Evolutionary conservation across 805 yeast species (phyloP).

Genomic region (Tetrapisispora phaffii): DNA sequence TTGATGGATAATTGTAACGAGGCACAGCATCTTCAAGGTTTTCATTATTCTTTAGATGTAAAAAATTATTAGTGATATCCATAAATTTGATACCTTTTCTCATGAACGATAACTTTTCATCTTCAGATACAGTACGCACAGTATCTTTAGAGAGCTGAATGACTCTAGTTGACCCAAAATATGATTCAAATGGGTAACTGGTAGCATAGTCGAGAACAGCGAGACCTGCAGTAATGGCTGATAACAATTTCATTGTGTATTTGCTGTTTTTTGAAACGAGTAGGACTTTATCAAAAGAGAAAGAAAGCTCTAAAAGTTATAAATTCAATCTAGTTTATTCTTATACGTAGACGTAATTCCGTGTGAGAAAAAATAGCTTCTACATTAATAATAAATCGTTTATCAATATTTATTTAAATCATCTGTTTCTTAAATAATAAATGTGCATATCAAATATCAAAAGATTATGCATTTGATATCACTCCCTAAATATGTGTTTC

Average conservation of each 20-base stretch:
- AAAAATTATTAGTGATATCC: constrained; percentile 46
- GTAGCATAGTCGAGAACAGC: neutral
- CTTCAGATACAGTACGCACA: constrained; percentile 30
- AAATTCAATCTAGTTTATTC: too few species aligned
- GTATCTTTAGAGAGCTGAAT: constrained; percentile 19
- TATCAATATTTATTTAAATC: too few species aligned
- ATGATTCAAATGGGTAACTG: constrained; percentile 9
- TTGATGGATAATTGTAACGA: constrained; percentile 42
- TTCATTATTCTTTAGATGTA: constrained; percentile 15
- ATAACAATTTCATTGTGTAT: constrained; percentile 3
- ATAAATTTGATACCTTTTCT: constrained; percentile 46
- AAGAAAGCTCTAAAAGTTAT: too few species aligned
- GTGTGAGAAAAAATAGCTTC: too few species aligned
- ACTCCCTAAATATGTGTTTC: too few species aligned
- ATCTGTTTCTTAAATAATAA: too few species aligned
- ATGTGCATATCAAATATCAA: too few species aligned
- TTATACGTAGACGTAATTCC: too few species aligned
- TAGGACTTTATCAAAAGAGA: too few species aligned
- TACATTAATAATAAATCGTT: too few species aligned
- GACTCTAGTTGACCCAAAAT: constrained; percentile 11
- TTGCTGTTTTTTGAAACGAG: too few species aligned
- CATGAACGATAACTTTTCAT: constrained; percentile 36
- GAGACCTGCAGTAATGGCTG: neutral
- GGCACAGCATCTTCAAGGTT: constrained; percentile 20
- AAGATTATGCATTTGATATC: too few species aligned